Conservation (phyloP, 495 filamentous ascomycete genomes). For the Talaromyces ruber region DNA sequence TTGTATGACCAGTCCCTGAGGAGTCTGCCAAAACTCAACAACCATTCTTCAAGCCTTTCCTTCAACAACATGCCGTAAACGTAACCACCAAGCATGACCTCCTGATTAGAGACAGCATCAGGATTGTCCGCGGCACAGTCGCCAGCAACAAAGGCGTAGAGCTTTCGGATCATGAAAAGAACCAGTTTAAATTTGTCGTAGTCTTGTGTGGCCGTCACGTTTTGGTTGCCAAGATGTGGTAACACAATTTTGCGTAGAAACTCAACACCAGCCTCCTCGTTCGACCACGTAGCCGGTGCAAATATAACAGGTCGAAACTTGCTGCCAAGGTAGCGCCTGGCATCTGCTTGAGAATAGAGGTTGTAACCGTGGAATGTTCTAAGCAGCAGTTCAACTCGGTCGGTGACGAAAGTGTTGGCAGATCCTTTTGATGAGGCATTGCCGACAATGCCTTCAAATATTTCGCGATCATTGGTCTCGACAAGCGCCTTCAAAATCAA, state of each 20-base stretch:
- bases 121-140: slow-evolving; percentile 92
- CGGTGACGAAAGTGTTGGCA: slow-evolving; percentile 86
- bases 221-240: slow-evolving; percentile 74
- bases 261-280: slow-evolving; percentile 82
- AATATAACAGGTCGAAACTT: slow-evolving; percentile 83
- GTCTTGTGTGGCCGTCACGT: slow-evolving; percentile 74
- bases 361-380: slow-evolving; percentile 88
- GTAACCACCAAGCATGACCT: slow-evolving; percentile 85
- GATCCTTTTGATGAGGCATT: slow-evolving; percentile 61
- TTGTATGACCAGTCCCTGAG: slow-evolving; percentile 63
- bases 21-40: slow-evolving; percentile 53
- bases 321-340: slow-evolving; percentile 73
- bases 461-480: slow-evolving; percentile 93
- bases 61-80: slow-evolving; percentile 93
- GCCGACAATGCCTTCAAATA: slow-evolving; percentile 84
- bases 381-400: slow-evolving; percentile 84
- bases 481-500: slow-evolving; percentile 94
- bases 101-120: slow-evolving; percentile 90
- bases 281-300: slow-evolving; percentile 66
- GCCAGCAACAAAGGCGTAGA: slow-evolving; percentile 85
- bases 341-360: slow-evolving; percentile 68
- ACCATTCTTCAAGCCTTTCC: slow-evolving; percentile 83
- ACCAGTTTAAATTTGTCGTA: slow-evolving; percentile 90
- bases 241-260: slow-evolving; percentile 85
- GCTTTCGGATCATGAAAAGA: slow-evolving; percentile 91